Evolutionary conservation across 2,329 filamentous ascomycete genomes (phyloP).

Genomic region (Fusarium udum): DNA sequence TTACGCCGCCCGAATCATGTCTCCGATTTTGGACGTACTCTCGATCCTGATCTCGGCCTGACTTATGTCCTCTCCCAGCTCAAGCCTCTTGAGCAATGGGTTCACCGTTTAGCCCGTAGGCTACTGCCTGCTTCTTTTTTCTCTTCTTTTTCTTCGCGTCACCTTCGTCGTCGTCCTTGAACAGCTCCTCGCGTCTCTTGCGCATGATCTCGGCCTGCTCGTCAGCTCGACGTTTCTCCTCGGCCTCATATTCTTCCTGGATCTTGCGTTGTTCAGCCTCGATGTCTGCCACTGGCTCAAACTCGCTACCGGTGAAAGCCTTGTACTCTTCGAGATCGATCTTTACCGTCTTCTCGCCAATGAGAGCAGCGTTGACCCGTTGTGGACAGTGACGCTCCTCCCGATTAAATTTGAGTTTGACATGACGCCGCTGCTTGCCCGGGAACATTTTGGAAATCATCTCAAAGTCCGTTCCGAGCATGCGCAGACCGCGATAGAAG

Average conservation of each 20-base stretch:
- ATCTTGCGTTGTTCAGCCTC: constrained; percentile 63
- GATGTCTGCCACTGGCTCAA: constrained; percentile 65
- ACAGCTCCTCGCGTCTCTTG: constrained; percentile 60
- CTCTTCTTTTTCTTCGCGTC: constrained; percentile 48
- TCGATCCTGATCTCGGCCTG: constrained; percentile 1
- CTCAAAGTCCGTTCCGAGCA: constrained; percentile 85
- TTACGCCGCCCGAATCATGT: constrained; percentile 32
- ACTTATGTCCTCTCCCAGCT: constrained; percentile 5
- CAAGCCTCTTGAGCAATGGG: constrained; percentile 44
- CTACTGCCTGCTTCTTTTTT: constrained; percentile 48
- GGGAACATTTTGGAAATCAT: constrained; percentile 82
- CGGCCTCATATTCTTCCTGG: constrained; percentile 57
- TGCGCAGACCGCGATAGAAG: constrained; percentile 78
- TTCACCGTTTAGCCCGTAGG: constrained; percentile 52
- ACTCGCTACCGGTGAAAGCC: constrained; percentile 61
- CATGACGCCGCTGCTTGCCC: constrained; percentile 73
- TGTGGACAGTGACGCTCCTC: constrained; percentile 75
- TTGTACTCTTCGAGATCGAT: constrained; percentile 72
- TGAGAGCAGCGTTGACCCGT: constrained; percentile 71
- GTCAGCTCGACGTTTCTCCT: constrained; percentile 54
- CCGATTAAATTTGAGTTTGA: constrained; percentile 85
- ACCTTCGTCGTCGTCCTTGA: constrained; percentile 52
- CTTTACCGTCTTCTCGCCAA: constrained; percentile 64
- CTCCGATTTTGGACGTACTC: constrained; percentile 16
- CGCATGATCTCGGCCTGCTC: constrained; percentile 59